Evolutionary conservation across 163 green algal genomes (phyloP), one percentile per base, ranked within the genome.

Genomic region (Scenedesmus sp.): DNA sequence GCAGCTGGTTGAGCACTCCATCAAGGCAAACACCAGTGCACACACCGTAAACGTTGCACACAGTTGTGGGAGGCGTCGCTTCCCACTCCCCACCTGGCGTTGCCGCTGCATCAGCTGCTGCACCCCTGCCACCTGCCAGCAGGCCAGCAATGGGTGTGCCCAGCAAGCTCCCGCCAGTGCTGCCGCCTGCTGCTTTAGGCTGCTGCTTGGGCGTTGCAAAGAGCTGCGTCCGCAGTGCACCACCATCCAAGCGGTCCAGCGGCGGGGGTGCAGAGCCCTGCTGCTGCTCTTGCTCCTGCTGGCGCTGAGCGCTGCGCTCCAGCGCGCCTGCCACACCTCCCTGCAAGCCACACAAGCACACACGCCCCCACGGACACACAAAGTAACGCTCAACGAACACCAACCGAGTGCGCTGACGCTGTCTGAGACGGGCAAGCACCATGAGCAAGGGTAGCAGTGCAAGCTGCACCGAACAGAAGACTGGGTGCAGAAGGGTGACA

Each of bases 131-230:
- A 3, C 26, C 84, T 20, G 49, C 20, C 37, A 72, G 43, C 84
- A 89, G 24, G 22, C 24, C 65, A 20, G 42, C 84, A 46, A 16
- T 51, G 30, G 84, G 65, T 9, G 84, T 89, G 22, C 59, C 59
- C 24, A 72, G 59, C 59, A 72, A n/a, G 5, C 53, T 40, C 33
- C n/a, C 40, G 30, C 13, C 37, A 18, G 20, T 65, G 83, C 82
- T 76, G 51, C 49, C 44, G 6, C 59, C 83, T 87, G 82, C 37
- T 43, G 83, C 44, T 65, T 42, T 43, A 1, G n/a, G 83, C 37
- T 88, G 68, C 53, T 20, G 33, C 37, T 72, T 82, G 9, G 84
- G 84, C 46, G 84, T 89, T 18, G 84, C 84, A 82, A 89, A 89
- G 12, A 89, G 42, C 65, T 89, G 84, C 26, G 84, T 89, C 9